A percentile compares a stretch with the other conserved stretches of the same genome.
Conservation (phyloP, 2,329 filamentous ascomycete genomes). For the Penicillium aurantiogriseum region DNA sequence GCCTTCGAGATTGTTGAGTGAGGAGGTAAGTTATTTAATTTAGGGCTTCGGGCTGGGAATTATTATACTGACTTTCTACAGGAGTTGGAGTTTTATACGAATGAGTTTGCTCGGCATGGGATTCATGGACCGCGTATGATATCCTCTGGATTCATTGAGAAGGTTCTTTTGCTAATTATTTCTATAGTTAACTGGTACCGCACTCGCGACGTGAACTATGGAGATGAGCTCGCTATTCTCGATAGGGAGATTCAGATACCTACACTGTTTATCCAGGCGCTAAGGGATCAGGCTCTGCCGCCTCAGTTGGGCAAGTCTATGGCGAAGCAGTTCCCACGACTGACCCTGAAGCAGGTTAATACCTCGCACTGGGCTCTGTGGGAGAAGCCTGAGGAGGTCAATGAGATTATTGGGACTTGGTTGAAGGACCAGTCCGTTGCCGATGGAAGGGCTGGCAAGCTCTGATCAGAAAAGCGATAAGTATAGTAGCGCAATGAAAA, state of each 20-base stretch:
- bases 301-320: constrained; percentile 70
- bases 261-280: constrained; percentile 71
- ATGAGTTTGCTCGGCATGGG: constrained; percentile 68
- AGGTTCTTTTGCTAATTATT: not conserved
- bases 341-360: constrained; percentile 66
- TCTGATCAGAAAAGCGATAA: constrained; percentile 32
- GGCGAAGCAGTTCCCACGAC: constrained; percentile 63
- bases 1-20: constrained; percentile 59
- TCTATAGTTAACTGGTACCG: constrained; percentile 79
- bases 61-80: constrained; percentile 19
- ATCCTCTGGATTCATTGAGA: not conserved
- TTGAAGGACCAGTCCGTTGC: constrained; percentile 56
- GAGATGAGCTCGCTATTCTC: constrained; percentile 62
- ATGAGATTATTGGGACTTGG: constrained; percentile 67
- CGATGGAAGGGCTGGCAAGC: constrained; percentile 42
- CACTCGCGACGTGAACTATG: constrained; percentile 66
- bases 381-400: constrained; percentile 69
- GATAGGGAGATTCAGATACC: constrained; percentile 57
- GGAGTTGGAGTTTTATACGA: constrained; percentile 74
- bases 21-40: constrained; percentile 49
- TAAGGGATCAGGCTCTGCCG: constrained; percentile 68
- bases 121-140: constrained; percentile 67
- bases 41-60: not conserved
- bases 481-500: not conserved
- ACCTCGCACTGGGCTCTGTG: constrained; percentile 80